Conservation (phyloP, 129 eudicot species). For the Centaurea solstitialis region DNA sequence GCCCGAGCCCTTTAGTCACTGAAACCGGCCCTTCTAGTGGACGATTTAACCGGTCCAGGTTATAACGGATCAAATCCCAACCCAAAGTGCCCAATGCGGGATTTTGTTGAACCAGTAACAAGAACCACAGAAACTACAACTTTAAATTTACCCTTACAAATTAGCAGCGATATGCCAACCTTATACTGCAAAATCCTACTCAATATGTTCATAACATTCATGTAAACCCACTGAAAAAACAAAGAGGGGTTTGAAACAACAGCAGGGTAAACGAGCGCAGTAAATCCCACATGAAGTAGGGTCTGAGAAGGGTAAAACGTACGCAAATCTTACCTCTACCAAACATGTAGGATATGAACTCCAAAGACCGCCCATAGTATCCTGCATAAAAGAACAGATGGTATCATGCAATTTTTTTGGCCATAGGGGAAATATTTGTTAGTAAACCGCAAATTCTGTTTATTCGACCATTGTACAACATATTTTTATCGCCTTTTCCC, state of each 20-base stretch:
- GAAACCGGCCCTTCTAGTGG: not conserved
- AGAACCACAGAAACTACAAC: slow-evolving; percentile 3
- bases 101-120: not conserved
- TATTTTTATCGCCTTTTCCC: not conserved
- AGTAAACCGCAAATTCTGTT: not conserved
- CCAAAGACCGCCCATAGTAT: slow-evolving; percentile 18
- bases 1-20: not conserved
- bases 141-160: not conserved
- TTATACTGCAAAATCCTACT: slow-evolving; percentile 8
- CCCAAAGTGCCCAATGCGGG: not conserved
- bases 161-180: not conserved
- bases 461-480: not conserved
- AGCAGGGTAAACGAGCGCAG: not conserved
- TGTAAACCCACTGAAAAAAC: slow-evolving; percentile 5
- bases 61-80: not conserved
- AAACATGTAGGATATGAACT: slow-evolving; percentile 13
- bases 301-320: not conserved
- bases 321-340: not conserved
- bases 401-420: not conserved
- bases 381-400: slow-evolving; percentile 19
- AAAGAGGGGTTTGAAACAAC: not conserved
- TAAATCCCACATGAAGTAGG: not conserved
- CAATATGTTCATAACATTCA: not conserved
- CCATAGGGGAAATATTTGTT: not conserved
- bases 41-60: not conserved